phyloP scores from a whole-genome alignment of 2,329 filamentous ascomycete genomes.

The Cordyceps fumosorosea region DNA sequence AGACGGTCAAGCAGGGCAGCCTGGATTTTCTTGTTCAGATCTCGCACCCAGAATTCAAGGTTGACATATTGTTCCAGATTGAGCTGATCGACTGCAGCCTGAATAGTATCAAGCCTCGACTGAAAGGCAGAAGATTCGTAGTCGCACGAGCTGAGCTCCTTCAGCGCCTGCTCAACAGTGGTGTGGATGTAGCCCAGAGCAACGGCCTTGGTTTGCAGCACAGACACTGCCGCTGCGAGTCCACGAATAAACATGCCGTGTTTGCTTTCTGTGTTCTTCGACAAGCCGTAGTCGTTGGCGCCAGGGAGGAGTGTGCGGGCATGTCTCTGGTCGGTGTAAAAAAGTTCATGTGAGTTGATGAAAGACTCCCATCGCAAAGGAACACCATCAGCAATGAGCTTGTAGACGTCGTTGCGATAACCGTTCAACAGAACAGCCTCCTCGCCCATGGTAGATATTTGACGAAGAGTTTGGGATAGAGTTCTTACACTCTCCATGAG shows the following conservation, averaged over 20 bases:
- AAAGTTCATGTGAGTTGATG: constrained; percentile 91
- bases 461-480: constrained; percentile 77
- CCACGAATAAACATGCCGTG: constrained; percentile 96
- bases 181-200: constrained; percentile 72
- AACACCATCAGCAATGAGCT: constrained; percentile 76
- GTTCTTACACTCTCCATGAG: constrained; percentile 98
- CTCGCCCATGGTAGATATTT: constrained; percentile 78
- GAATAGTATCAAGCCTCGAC: constrained; percentile 73
- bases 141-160: constrained; percentile 75
- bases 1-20: constrained; percentile 72
- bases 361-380: constrained; percentile 96
- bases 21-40: constrained; percentile 82
- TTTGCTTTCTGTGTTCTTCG: constrained; percentile 70
- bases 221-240: constrained; percentile 78
- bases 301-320: constrained; percentile 38
- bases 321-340: constrained; percentile 44
- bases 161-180: constrained; percentile 73
- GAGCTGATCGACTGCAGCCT: constrained; percentile 89
- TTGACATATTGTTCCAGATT: constrained; percentile 97
- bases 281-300: constrained; percentile 33
- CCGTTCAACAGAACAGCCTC: constrained; percentile 83
- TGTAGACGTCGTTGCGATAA: constrained; percentile 85
- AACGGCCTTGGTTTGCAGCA: constrained; percentile 81
- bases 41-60: constrained; percentile 79
- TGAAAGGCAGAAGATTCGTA: constrained; percentile 79